These are phyloP conservation scores for Pseudogymnoascus sp. DNA, from an alignment of 2,329 filamentous ascomycete genomes.

Conservation along the genomic window DNA sequence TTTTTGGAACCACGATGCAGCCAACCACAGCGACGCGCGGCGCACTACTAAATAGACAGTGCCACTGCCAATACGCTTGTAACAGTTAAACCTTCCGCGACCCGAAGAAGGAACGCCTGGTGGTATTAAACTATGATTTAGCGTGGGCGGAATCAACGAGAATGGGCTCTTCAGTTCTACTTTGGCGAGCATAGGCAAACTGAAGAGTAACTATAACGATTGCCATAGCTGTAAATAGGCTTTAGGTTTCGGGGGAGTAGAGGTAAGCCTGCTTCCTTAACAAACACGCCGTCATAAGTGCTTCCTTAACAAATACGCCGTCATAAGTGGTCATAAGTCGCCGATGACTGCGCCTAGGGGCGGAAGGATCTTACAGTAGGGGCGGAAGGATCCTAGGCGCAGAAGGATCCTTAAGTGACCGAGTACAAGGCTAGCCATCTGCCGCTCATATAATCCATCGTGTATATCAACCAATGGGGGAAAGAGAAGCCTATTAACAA, in stretches of 20 bases:
- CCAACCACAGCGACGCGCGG: not conserved
- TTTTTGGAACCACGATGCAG: not conserved
- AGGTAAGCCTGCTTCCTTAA: too few species aligned
- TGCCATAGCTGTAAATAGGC: too few species aligned
- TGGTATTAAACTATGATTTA: not conserved
- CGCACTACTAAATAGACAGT: not conserved
- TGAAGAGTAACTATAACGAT: not conserved
- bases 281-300: too few species aligned
- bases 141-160: not conserved
- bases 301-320: too few species aligned
- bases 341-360: too few species aligned
- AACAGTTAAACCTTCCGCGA: not conserved
- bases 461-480: not conserved
- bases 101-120: not conserved
- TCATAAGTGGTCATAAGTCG: not conserved
- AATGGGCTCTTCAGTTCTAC: not conserved
- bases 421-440: not conserved
- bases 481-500: not conserved
- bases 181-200: too few species aligned
- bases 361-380: too few species aligned
- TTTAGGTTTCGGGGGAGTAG: too few species aligned
- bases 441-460: not conserved
- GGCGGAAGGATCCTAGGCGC: too few species aligned
- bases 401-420: not conserved
- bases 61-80: not conserved